These are phyloP conservation scores for Lumnitzera littorea DNA, from an alignment of 345 rosid genomes.

Conservation along the genomic window DNA sequence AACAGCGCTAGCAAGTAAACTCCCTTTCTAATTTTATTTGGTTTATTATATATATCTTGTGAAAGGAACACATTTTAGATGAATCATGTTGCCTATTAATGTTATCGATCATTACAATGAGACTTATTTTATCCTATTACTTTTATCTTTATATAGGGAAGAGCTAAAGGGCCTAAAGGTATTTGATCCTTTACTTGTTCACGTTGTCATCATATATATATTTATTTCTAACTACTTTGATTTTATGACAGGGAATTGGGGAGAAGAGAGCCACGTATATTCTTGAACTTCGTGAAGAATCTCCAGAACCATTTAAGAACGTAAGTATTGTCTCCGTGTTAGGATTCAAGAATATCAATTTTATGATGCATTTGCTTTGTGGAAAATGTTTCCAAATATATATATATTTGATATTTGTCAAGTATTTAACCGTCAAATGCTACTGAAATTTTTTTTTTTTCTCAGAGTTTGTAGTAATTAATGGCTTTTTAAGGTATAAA, in stretches of 20 bases:
- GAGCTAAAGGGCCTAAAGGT: constrained; percentile 75
- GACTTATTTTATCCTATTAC: neutral
- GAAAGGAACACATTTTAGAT: too few species aligned
- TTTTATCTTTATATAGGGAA: constrained; percentile 30
- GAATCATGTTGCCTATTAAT: neutral
- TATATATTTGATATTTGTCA: neutral
- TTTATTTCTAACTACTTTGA: neutral
- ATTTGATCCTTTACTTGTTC: neutral
- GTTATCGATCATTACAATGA: too few species aligned
- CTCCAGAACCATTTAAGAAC: constrained; percentile 54
- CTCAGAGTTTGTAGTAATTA: too few species aligned
- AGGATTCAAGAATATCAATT: neutral
- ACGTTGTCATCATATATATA: neutral
- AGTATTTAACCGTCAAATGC: neutral
- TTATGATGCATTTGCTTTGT: neutral
- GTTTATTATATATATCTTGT: neutral
- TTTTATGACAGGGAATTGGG: constrained; percentile 59
- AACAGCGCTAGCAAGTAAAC: constrained; percentile 54
- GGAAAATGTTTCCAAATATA: neutral
- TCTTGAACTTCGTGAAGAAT: constrained; percentile 52
- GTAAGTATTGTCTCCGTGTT: constrained; percentile 24
- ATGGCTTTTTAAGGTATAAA: too few species aligned
- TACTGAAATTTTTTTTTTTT: too few species aligned
- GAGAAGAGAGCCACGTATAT: constrained; percentile 68
- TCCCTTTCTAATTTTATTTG: neutral